A percentile compares a stretch with the other conserved stretches of the same genome.
Evolutionary conservation across 768 basidiomycete genomes (phyloP).

Genomic region (Dioszegia aurantiaca): DNA sequence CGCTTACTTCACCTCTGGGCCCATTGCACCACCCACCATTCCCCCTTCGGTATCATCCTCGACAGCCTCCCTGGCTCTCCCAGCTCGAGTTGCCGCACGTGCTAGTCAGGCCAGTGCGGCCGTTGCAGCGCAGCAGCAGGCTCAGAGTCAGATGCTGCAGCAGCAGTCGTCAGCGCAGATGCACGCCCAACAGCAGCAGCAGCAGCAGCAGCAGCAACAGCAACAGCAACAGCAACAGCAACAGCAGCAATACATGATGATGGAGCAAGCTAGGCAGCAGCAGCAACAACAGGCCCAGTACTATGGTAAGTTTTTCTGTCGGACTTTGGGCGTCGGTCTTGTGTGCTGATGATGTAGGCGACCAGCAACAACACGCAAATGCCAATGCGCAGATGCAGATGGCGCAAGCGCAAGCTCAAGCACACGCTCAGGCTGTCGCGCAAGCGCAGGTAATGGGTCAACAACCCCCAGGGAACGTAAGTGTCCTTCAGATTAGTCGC

Average conservation of each 20-base stretch:
- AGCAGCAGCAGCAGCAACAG: conserved; percentile 37
- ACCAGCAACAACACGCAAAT: conserved; percentile 42
- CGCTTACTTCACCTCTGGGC: conserved; percentile 67
- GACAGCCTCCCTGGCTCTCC: conserved; percentile 37
- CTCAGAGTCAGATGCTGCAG: conserved; percentile 21
- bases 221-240: conserved; percentile 32
- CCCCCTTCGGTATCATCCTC: conserved; percentile 38
- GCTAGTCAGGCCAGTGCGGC: conserved; percentile 39
- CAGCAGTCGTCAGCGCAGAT: conserved; percentile 30
- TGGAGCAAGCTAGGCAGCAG: conserved; percentile 29
- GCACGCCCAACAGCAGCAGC: conserved; percentile 28
- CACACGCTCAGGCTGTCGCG: conserved; percentile 35
- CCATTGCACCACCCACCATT: conserved; percentile 44
- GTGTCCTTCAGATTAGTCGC: neutral
- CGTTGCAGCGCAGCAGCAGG: conserved; percentile 46
- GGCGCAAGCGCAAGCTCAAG: conserved; percentile 44
- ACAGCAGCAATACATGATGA: conserved; percentile 42
- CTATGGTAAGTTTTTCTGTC: conserved; percentile 31
- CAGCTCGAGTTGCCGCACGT: conserved; percentile 39
- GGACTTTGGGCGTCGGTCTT: neutral
- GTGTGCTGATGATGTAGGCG: conserved; percentile 7
- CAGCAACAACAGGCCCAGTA: conserved; percentile 29
- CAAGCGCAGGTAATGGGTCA: conserved; percentile 26
- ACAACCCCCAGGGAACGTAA: conserved; percentile 22
- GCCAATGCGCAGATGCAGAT: conserved; percentile 40